These are phyloP conservation scores for Leptodermis oblonga DNA, from an alignment of 257 asterid species.

Conservation along the genomic window DNA sequence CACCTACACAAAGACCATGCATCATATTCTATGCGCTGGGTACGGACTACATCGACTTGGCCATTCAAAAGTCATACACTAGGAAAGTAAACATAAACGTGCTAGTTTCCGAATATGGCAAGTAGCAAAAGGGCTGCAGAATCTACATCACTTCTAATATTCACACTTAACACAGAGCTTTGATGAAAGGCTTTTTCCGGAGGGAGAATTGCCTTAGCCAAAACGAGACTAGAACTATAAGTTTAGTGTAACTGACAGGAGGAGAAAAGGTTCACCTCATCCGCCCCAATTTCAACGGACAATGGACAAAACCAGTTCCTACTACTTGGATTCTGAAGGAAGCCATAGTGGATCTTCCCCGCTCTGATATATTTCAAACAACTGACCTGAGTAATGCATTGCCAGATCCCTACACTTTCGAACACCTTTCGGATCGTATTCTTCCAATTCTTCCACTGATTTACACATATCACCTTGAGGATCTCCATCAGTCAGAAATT, in stretches of 20 bases:
- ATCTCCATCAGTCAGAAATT: conserved; percentile 54
- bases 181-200: too few species aligned
- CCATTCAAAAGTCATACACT: too few species aligned
- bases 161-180: background rate
- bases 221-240: too few species aligned
- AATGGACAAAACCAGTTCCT: background rate
- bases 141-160: background rate
- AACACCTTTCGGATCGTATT: conserved; percentile 31
- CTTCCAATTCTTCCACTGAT: conserved; percentile 45
- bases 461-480: conserved; percentile 39
- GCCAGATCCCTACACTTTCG: conserved; percentile 45
- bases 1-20: too few species aligned
- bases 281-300: background rate
- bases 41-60: too few species aligned
- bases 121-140: background rate
- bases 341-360: conserved; percentile 48
- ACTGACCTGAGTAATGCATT: conserved; percentile 47
- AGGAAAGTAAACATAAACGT: too few species aligned
- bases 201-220: background rate
- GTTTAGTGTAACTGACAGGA: background rate
- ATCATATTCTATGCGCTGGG: too few species aligned
- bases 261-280: background rate
- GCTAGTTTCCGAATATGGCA: background rate
- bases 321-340: background rate
- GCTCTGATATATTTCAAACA: conserved; percentile 48